These are phyloP conservation scores for Kuraishia piskuri DNA, from an alignment of 805 yeast species.

Conservation along the genomic window DNA sequence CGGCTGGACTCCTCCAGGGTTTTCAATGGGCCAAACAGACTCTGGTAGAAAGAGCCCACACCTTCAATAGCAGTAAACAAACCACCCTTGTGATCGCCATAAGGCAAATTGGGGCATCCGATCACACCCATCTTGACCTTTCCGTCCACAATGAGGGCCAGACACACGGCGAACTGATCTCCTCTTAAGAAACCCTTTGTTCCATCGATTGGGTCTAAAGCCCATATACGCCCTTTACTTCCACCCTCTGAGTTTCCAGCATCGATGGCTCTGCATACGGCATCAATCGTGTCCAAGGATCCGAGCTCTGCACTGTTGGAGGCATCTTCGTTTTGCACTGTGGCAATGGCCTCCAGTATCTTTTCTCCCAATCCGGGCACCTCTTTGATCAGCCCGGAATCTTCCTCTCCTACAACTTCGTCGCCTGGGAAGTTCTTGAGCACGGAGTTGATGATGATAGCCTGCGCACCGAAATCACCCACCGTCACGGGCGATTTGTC, in stretches of 20 bases:
- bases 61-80: conserved; percentile 63
- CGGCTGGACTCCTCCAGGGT: conserved; percentile 28
- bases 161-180: conserved; percentile 94
- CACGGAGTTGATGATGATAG: conserved; percentile 80
- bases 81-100: conserved; percentile 52
- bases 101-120: conserved; percentile 89
- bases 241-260: conserved; percentile 80
- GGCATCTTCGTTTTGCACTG: conserved; percentile 39
- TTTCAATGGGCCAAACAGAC: conserved; percentile 25
- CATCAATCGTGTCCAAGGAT: conserved; percentile 29
- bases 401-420: conserved; percentile 91
- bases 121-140: conserved; percentile 82
- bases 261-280: conserved; percentile 62
- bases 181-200: conserved; percentile 95
- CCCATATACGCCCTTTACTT: conserved; percentile 80
- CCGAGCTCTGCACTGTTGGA: conserved; percentile 28
- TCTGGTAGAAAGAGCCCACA: conserved; percentile 55
- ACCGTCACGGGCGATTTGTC: conserved; percentile 94
- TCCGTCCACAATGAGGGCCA: conserved; percentile 83
- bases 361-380: conserved; percentile 37
- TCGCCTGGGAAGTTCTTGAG: conserved; percentile 74
- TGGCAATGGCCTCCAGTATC: conserved; percentile 52
- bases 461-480: conserved; percentile 96
- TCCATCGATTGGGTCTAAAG: conserved; percentile 96
- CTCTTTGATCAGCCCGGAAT: conserved; percentile 57